phyloP scores from a whole-genome alignment of 169 alveolate genomes.

The Hepatocystis sp. region DNA sequence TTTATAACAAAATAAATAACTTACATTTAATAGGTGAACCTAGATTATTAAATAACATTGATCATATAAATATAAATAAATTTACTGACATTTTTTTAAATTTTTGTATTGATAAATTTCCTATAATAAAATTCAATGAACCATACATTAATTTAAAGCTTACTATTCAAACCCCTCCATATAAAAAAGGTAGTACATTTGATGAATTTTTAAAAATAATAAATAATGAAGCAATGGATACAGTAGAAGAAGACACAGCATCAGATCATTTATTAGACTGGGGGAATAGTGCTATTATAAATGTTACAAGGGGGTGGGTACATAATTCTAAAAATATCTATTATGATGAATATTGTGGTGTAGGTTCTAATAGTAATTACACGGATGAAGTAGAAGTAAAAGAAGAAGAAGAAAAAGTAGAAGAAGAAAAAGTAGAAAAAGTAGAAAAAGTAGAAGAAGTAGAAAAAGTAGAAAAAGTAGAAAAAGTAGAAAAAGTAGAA shows the following conservation, averaged over 20 bases:
- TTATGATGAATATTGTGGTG: constrained; percentile 15
- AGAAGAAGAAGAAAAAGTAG: neutral
- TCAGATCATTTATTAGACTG: constrained; percentile 51
- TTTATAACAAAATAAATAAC: constrained; percentile 27
- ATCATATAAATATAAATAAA: constrained; percentile 45
- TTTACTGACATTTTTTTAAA: constrained; percentile 39
- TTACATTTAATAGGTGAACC: constrained; percentile 71
- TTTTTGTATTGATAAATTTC: constrained; percentile 60
- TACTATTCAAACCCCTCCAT: constrained; percentile 52
- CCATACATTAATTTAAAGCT: constrained; percentile 29
- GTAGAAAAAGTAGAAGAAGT: no score
- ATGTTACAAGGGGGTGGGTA: constrained; percentile 66
- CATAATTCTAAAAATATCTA: constrained; percentile 36
- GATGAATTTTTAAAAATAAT: constrained; percentile 51
- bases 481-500: no score
- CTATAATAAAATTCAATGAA: constrained; percentile 37
- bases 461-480: no score
- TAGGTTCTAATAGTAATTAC: neutral
- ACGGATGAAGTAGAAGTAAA: neutral
- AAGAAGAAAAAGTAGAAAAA: no score
- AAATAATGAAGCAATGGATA: constrained; percentile 20
- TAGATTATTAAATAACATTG: constrained; percentile 37
- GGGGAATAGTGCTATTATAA: constrained; percentile 39
- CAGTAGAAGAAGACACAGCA: constrained; percentile 13
- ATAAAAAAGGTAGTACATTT: constrained; percentile 59